These are phyloP conservation scores for maize (Zea mays) DNA, from an alignment of 176 grass and related monocot genomes.

Conservation along the genomic window DNA sequence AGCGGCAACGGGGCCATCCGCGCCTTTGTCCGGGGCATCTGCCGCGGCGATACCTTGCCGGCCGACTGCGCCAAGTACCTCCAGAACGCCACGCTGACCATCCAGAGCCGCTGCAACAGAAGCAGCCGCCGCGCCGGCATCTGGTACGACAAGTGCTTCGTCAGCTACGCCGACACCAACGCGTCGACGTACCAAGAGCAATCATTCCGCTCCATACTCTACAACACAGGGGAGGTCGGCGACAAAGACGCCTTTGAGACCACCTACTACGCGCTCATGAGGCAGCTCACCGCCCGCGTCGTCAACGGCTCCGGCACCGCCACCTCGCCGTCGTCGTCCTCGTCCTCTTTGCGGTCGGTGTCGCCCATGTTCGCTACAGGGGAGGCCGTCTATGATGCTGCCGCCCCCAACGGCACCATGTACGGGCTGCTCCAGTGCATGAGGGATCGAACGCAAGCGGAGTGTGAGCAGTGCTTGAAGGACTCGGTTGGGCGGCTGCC, in stretches of 20 bases:
- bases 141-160: conserved; percentile 20
- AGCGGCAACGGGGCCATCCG: background rate
- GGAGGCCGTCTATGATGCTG: conserved; percentile 27
- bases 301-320: background rate
- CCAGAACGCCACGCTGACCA: background rate
- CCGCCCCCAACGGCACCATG: conserved; percentile 21
- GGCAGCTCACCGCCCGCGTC: background rate
- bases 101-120: background rate
- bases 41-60: background rate
- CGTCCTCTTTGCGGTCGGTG: background rate
- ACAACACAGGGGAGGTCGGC: rapidly evolving
- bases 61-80: background rate
- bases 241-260: too few relatives aligned
- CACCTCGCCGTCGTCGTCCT: background rate
- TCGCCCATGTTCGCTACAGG: conserved; percentile 39
- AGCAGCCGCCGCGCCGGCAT: background rate
- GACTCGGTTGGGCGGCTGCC: background rate
- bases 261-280: background rate
- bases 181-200: background rate
- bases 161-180: conserved; percentile 12
- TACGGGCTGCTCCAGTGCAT: conserved; percentile 52
- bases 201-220: too few relatives aligned
- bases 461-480: conserved; percentile 34
- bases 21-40: background rate
- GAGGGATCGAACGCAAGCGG: conserved; percentile 36